Conservation (phyloP, 441 rosid genomes). For the Viola pubescens region DNA sequence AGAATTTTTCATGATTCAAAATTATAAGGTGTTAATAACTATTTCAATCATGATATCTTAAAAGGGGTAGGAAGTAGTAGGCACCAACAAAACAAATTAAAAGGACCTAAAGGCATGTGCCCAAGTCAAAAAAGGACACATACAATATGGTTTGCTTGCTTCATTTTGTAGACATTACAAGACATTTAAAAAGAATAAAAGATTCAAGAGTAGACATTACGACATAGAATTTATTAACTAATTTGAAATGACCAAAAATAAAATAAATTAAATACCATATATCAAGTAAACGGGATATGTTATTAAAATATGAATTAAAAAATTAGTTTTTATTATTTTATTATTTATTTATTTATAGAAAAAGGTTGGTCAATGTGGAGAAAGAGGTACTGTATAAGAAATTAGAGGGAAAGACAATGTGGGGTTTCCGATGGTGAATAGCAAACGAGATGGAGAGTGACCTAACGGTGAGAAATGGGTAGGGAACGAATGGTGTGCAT, state of each 20-base stretch:
- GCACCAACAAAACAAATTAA: background rate
- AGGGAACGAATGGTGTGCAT: background rate
- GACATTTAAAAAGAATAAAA: background rate
- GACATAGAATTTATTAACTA: too few species aligned
- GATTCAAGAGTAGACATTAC: too few species aligned
- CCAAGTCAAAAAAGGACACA: slow-evolving; percentile 14
- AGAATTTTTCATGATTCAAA: too few species aligned
- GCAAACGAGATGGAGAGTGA: slow-evolving; percentile 21
- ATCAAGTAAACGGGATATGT: background rate
- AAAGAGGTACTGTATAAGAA: too few species aligned
- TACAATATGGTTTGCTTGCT: slow-evolving; percentile 5
- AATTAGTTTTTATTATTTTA: too few species aligned
- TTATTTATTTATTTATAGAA: background rate
- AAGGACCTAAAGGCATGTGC: background rate
- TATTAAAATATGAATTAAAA: too few species aligned
- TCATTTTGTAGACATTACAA: background rate
- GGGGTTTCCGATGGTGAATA: slow-evolving; percentile 8
- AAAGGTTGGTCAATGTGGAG: background rate
- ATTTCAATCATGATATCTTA: background rate
- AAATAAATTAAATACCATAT: too few species aligned
- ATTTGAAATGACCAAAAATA: background rate
- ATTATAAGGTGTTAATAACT: too few species aligned
- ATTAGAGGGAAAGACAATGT: background rate
- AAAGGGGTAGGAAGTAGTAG: background rate
- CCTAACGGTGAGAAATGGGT: slow-evolving; percentile 3